Evolutionary conservation across 2,329 filamentous ascomycete genomes (phyloP), one percentile per base, ranked within the genome.

Genomic region (Pseudocercospora crystallina): DNA sequence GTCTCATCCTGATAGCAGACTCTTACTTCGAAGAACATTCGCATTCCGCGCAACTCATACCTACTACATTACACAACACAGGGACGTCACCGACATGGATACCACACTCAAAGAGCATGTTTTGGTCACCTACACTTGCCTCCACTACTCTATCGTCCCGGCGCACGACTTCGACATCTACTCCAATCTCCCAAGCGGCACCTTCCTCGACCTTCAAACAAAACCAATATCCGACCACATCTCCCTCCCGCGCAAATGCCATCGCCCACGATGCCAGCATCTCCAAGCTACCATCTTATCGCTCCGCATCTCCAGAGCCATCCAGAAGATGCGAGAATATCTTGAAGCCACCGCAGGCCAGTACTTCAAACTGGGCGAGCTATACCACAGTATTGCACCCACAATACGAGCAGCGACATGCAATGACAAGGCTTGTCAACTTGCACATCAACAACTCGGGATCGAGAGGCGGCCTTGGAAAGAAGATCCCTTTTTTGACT

Each of bases 361-460:
- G 32, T 46, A 46, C 29, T 14, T 38, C 10, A 17, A 46, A 5
- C 20, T 29, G 5, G 43, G n/a, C 31, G 29, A 14, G 20, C 43
- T 34, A 5, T 46, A 46, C 20, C 43, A 46, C 35, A 32, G n/a
- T 34, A 30, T 20, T 12, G 9, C 34, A n/a, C 13, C 31, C 5
- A 14, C 14, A 12, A 15, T 14, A 13, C 43, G 43, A 31, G 10
- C 34, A 14, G 9, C 26, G 15, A 46, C 43, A 15, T 11, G 37
- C 9, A 31, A 14, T 3, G 20, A 17, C 14, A 9, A n/a, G 13
- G 10, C 5, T 8, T 46, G 43, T 32, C 33, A 13, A 15, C 26
- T 39, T 13, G 35, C 43, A 4, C 43, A 46, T 31, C 43, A 46
- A 20, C 34, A 46, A 15, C 39, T 30, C 32, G 43, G 43, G 17